Percentiles rank a stretch among this genome's conserved stretches.
Conservation (phyloP, 2,329 filamentous ascomycete species). For the Pseudogymnoascus sp. region DNA sequence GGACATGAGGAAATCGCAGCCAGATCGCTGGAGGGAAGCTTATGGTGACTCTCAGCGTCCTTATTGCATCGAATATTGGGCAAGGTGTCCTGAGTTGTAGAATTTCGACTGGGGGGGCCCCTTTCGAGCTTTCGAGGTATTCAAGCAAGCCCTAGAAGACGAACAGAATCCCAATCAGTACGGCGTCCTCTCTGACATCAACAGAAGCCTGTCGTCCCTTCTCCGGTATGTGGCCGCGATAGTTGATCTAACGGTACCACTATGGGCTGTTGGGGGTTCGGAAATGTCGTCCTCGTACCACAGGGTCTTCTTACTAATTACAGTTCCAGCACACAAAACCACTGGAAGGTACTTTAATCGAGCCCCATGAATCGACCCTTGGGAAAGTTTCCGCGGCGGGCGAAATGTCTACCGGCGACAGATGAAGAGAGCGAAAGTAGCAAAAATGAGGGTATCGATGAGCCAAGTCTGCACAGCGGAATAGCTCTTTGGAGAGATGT, state of each 20-base stretch:
- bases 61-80: constrained; percentile 7
- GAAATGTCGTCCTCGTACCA: constrained; percentile 2
- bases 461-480: neutral
- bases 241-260: neutral
- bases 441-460: neutral
- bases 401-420: neutral
- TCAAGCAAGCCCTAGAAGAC: constrained; percentile 6
- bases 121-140: neutral
- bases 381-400: neutral
- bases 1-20: constrained; percentile 5
- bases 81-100: neutral
- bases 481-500: neutral
- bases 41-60: neutral
- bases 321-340: constrained; percentile 2
- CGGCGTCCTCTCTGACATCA: neutral
- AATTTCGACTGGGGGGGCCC: neutral
- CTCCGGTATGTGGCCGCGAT: neutral
- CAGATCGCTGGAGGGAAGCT: constrained; percentile 3
- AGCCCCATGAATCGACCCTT: neutral
- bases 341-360: constrained; percentile 1
- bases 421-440: neutral
- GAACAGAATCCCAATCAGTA: neutral
- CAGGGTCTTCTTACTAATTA: constrained; percentile 7
- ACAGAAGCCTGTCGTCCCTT: neutral
- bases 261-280: neutral